Conservation (phyloP, 1,284 basidiomycete species). For the Boletellus deceptivus region DNA sequence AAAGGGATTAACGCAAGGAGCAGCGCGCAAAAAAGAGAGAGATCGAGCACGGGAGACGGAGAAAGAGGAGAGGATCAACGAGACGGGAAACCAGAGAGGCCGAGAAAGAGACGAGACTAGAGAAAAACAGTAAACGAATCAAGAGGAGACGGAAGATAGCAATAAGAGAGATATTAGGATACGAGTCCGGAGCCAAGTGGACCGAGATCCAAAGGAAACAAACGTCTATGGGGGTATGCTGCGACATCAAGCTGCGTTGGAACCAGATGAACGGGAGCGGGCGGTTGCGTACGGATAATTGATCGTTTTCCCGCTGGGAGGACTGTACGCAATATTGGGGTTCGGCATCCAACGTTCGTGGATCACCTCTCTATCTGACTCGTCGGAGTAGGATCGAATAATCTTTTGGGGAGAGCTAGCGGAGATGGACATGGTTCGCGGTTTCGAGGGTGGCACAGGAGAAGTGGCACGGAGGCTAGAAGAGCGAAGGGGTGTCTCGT, state of each 20-base stretch:
- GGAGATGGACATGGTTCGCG: constrained; percentile 42
- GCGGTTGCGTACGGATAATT: constrained; percentile 31
- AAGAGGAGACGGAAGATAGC: constrained; percentile 30
- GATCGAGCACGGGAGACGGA: constrained; percentile 13
- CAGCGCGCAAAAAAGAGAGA: constrained; percentile 19
- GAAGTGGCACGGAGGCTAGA: constrained; percentile 36
- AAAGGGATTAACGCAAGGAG: constrained; percentile 28
- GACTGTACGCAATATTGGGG: constrained; percentile 32
- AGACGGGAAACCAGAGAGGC: constrained; percentile 10
- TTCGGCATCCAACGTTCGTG: constrained; percentile 55
- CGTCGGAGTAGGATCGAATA: constrained; percentile 49
- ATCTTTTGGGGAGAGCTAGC: constrained; percentile 47
- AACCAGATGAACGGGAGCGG: constrained; percentile 34
- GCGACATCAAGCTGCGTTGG: constrained; percentile 34
- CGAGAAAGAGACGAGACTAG: constrained; percentile 17
- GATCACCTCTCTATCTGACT: constrained; percentile 43
- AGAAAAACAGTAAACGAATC: constrained; percentile 16
- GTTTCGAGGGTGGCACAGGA: constrained; percentile 43
- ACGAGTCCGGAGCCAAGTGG: constrained; percentile 28
- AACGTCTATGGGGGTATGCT: constrained; percentile 23
- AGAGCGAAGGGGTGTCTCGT: constrained; percentile 38
- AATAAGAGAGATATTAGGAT: constrained; percentile 37
- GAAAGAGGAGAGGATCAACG: constrained; percentile 10
- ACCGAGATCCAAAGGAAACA: constrained; percentile 21
- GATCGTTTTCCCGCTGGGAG: constrained; percentile 28